A percentile compares a stretch with the other conserved stretches of the same genome.
Conservation (phyloP, 1,139 yeast species). For the Nakaseomyces delphensis region DNA sequence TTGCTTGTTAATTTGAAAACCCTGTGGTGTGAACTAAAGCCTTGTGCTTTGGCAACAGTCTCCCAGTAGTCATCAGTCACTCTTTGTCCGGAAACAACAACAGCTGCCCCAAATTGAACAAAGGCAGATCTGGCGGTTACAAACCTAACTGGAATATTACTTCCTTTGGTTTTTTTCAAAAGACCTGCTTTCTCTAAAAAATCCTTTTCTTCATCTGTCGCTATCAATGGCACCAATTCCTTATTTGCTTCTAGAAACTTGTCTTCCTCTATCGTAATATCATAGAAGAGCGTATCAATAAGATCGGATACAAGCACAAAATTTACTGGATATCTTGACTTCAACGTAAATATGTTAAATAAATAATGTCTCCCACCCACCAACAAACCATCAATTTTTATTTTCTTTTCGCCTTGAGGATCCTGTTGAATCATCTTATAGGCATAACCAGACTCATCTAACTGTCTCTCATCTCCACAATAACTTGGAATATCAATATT, state of each 20-base stretch:
- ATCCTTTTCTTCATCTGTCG: conserved; percentile 12
- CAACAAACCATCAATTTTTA: conserved; percentile 57
- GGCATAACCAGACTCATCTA: conserved; percentile 11
- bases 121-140: conserved; percentile 41
- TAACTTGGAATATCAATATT: conserved; percentile 13
- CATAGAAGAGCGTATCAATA: conserved; percentile 14
- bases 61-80: conserved; percentile 79
- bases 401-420: conserved; percentile 66
- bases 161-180: neutral
- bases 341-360: conserved; percentile 52
- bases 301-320: conserved; percentile 22
- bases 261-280: conserved; percentile 6
- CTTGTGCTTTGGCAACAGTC: conserved; percentile 50
- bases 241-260: conserved; percentile 15
- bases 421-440: conserved; percentile 40
- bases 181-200: conserved; percentile 11
- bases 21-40: conserved; percentile 40
- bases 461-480: conserved; percentile 3
- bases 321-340: conserved; percentile 11
- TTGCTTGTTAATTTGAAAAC: conserved; percentile 30
- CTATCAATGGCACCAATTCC: conserved; percentile 18
- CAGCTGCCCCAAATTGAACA: conserved; percentile 64
- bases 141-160: conserved; percentile 7
- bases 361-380: conserved; percentile 65
- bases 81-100: conserved; percentile 53